Evolutionary conservation across 352 stramenopile species (phyloP).

Genomic region (Hyaloperonospora arabidopsidis): DNA sequence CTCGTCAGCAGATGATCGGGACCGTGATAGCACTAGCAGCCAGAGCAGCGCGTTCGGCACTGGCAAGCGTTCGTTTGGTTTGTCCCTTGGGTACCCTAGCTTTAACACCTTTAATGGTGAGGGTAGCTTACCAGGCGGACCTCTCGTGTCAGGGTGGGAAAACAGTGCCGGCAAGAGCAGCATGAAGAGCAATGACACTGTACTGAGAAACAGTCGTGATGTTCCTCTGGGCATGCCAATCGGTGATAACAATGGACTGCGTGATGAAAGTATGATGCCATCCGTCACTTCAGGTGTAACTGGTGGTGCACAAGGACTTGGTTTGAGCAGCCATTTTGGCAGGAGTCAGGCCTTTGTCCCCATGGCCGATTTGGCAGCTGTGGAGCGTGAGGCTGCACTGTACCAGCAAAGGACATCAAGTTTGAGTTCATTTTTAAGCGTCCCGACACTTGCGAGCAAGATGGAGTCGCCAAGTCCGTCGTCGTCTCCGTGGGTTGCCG

Average conservation of each 20-base stretch:
- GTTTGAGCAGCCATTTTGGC: conserved; percentile 5
- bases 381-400: conserved; percentile 55
- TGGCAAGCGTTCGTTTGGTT: conserved; percentile 32
- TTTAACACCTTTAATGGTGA: conserved; percentile 58
- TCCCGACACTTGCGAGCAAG: conserved; percentile 21
- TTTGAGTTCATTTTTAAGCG: conserved; percentile 56
- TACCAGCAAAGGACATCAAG: conserved; percentile 72
- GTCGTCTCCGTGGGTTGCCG: conserved; percentile 21
- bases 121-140: conserved; percentile 33
- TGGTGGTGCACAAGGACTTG: conserved; percentile 2
- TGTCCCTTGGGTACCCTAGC: conserved; percentile 47
- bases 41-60: conserved; percentile 30
- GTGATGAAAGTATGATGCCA: conserved; percentile 15
- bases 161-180: conserved; percentile 22
- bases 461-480: conserved; percentile 22
- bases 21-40: conserved; percentile 9
- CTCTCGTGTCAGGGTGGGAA: conserved; percentile 46
- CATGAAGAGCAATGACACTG: conserved; percentile 8
- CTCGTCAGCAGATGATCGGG: conserved; percentile 17
- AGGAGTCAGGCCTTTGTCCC: conserved; percentile 29
- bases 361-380: conserved; percentile 61
- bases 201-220: conserved; percentile 11
- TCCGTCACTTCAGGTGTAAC: conserved; percentile 4
- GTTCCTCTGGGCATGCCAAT: conserved; percentile 20
- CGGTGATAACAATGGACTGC: conserved; percentile 11